Evolutionary conservation across 495 filamentous ascomycete species (phyloP), one percentile per base, ranked within the genome.

Genomic region (Letharia lupina): DNA sequence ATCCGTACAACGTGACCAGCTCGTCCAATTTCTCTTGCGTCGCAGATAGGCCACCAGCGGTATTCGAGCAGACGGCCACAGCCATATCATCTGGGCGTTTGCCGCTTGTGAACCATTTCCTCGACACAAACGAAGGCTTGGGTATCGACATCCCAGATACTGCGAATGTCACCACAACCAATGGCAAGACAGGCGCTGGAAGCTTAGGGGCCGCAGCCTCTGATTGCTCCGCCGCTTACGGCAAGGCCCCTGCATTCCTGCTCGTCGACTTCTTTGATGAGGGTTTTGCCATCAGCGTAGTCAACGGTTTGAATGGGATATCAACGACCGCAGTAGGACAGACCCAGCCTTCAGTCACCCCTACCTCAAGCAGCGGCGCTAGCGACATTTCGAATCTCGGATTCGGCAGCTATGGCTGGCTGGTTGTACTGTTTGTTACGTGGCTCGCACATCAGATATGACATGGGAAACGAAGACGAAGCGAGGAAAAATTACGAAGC

Each of bases 211-310:
- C 77, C 45, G 80, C 89, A 7, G 82, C 82, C 28, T 72, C 78
- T 35, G 76, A 73, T 37, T 91, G 89, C 69, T 73, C 79, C 63
- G 71, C 67, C 2, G 71, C 80, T 41, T 91, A 83, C 78, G 81
- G 81, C 16, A 72, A 72, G 41, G 82, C 82, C 67, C 88, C 88
- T 6, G 80, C 79, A 0, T 91, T 89, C 66, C 80, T 91, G 58
- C 78, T 93, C 31, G 87, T 91, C 7, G 89, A 93, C 72, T 91
- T 90, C 75, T 90, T 84, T 68, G 83, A 88, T 65, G 75, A 84
- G 57, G 89, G 87, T 0, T 78, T 84, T 0, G 76, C 84, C 20
- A 81, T 91, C 58, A 76, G 78, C 2, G 81, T 84, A 0, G 85
- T 88, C 7, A 87, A 91, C 72, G 76, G 70, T 44, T 62, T 89